Conservation (phyloP, 371 early-diverging fungal genomes). For the Vavraia culicis region DNA sequence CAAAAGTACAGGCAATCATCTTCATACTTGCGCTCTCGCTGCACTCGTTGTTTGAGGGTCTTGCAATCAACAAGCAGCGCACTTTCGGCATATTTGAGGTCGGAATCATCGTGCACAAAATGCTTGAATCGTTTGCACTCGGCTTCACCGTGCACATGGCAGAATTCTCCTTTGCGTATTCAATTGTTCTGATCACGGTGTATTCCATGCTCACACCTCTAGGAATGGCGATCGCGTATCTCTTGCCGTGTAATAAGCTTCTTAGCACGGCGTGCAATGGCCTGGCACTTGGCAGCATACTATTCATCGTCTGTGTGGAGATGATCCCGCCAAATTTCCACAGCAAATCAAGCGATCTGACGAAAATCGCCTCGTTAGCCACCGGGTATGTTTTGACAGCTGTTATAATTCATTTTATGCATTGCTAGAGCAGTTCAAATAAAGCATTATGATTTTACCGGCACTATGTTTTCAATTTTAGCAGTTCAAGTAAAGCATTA, state of each 20-base stretch:
- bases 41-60: conserved; percentile 29
- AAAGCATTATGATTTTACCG: no score
- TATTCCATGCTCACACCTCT: conserved; percentile 36
- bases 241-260: not conserved
- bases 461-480: no score
- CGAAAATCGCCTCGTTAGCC: not conserved
- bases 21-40: conserved; percentile 26
- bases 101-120: conserved; percentile 21
- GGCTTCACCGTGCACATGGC: no score
- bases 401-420: no score
- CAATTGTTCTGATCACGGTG: conserved; percentile 8
- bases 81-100: not conserved
- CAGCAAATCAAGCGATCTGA: not conserved
- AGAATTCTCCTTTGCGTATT: conserved; percentile 1
- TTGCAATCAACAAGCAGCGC: conserved; percentile 9
- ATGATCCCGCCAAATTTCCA: conserved; percentile 28
- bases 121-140: conserved; percentile 26
- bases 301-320: conserved; percentile 40
- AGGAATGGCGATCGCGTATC: conserved; percentile 19
- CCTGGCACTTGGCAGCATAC: conserved; percentile 26
- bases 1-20: conserved; percentile 21
- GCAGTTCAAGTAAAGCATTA: no score
- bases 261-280: conserved; percentile 17
- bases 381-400: conserved; percentile 8
- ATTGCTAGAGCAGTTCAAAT: no score